Conservation (phyloP, 2,329 filamentous ascomycete genomes). For the Xylariaceae sp. region DNA sequence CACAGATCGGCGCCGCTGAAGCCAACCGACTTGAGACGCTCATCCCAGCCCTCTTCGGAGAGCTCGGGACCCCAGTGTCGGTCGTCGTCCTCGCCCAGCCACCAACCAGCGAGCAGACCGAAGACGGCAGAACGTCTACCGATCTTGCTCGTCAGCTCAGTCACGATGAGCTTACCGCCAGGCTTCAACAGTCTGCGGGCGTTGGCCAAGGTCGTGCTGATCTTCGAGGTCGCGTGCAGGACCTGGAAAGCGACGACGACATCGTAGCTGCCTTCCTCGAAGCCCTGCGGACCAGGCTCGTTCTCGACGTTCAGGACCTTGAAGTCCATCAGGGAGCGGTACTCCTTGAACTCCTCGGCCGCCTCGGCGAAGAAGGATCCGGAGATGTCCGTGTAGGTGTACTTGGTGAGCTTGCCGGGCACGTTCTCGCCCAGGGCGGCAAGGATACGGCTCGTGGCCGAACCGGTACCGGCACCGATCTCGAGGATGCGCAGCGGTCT, state of each 20-base stretch:
- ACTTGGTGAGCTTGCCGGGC: conserved; percentile 31
- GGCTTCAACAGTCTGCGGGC: conserved; percentile 27
- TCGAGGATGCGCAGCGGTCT: conserved; percentile 33
- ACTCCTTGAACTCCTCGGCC: conserved; percentile 26
- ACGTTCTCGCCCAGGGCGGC: conserved; percentile 26
- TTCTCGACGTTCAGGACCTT: conserved; percentile 28
- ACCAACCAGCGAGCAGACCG: conserved; percentile 31
- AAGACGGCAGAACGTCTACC: conserved; percentile 28
- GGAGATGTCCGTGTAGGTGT: conserved; percentile 42
- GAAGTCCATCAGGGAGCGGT: conserved; percentile 27
- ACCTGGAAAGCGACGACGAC: conserved; percentile 31
- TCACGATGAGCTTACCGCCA: conserved; percentile 28
- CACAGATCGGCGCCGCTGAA: conserved; percentile 26
- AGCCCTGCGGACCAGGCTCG: conserved; percentile 24
- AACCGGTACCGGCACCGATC: conserved; percentile 40
- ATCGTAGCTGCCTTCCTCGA: conserved; percentile 28
- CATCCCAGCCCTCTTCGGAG: conserved; percentile 25
- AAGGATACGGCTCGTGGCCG: conserved; percentile 36
- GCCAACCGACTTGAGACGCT: conserved; percentile 23
- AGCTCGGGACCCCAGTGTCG: conserved; percentile 25
- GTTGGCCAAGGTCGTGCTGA: conserved; percentile 24
- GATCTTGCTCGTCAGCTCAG: conserved; percentile 27
- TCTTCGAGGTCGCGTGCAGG: conserved; percentile 27
- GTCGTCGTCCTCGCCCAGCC: conserved; percentile 28
- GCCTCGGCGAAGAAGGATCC: conserved; percentile 34